phyloP scores from a whole-genome alignment of 2,329 filamentous ascomycete genomes.

The Stachybotrys chartarum region DNA sequence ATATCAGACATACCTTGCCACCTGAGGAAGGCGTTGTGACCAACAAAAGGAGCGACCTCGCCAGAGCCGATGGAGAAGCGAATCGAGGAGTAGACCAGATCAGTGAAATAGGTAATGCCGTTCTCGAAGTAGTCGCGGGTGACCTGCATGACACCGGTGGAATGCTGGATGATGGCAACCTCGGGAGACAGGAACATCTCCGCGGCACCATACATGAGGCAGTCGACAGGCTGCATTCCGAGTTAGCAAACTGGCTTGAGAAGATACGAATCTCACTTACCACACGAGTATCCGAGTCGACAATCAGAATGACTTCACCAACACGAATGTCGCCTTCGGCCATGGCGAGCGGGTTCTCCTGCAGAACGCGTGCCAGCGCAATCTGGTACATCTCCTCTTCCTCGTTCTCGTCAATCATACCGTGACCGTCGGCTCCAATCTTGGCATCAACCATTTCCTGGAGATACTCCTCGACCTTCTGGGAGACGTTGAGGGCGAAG shows the following conservation, averaged over 20 bases:
- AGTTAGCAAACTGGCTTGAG: background rate
- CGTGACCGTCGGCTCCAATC: constrained; percentile 7
- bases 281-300: constrained; percentile 64
- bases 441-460: constrained; percentile 17
- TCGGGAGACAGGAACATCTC: constrained; percentile 66
- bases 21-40: constrained; percentile 68
- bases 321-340: constrained; percentile 54
- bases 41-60: constrained; percentile 69
- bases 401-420: constrained; percentile 16
- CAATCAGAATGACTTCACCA: constrained; percentile 57
- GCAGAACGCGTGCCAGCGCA: constrained; percentile 41
- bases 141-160: constrained; percentile 72
- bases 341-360: constrained; percentile 40
- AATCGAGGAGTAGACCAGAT: constrained; percentile 69
- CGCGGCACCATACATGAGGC: constrained; percentile 59
- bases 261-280: constrained; percentile 6
- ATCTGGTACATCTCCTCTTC: constrained; percentile 41
- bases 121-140: constrained; percentile 67
- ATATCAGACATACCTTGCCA: constrained; percentile 36
- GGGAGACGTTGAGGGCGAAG: constrained; percentile 55
- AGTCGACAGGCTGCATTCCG: constrained; percentile 46
- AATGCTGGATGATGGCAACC: constrained; percentile 65
- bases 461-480: constrained; percentile 51
- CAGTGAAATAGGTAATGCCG: constrained; percentile 68
- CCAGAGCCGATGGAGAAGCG: constrained; percentile 63